phyloP scores from a whole-genome alignment of 2,329 filamentous ascomycete genomes.

The Chrysosporium queenslandicum region DNA sequence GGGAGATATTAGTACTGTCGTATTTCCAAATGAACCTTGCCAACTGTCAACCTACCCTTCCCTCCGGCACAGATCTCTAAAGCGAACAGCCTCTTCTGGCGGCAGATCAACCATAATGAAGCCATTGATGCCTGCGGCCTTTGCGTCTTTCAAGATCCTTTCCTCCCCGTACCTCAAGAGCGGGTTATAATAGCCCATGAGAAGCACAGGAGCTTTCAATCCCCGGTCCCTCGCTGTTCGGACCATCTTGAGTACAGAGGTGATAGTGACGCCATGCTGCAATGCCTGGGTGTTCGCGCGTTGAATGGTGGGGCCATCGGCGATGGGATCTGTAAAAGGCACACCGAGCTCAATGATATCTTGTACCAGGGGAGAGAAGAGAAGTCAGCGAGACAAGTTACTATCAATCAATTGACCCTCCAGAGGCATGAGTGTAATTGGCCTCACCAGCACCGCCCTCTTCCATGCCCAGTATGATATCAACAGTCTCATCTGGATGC shows the following conservation, averaged over 20 bases:
- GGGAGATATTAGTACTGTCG: not conserved
- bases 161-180: slow-evolving; percentile 91
- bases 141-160: slow-evolving; percentile 71
- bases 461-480: slow-evolving; percentile 81
- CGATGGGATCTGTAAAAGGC: slow-evolving; percentile 96
- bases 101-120: slow-evolving; percentile 96
- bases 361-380: slow-evolving; percentile 25
- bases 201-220: slow-evolving; percentile 68
- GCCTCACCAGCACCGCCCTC: slow-evolving; percentile 73
- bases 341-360: slow-evolving; percentile 94
- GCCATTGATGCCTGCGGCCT: slow-evolving; percentile 76
- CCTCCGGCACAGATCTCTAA: slow-evolving; percentile 71
- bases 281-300: slow-evolving; percentile 86
- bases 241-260: slow-evolving; percentile 70
- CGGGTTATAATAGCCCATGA: slow-evolving; percentile 99
- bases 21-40: not conserved
- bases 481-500: slow-evolving; percentile 66
- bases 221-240: slow-evolving; percentile 67
- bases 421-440: not conserved
- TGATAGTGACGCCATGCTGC: slow-evolving; percentile 75
- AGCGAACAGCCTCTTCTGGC: slow-evolving; percentile 88
- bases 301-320: slow-evolving; percentile 94
- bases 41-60: slow-evolving; percentile 49
- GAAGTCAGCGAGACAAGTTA: not conserved
- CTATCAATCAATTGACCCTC: not conserved